Conservation (phyloP, 306 rosid species). For the Inga leiocalycina region DNA sequence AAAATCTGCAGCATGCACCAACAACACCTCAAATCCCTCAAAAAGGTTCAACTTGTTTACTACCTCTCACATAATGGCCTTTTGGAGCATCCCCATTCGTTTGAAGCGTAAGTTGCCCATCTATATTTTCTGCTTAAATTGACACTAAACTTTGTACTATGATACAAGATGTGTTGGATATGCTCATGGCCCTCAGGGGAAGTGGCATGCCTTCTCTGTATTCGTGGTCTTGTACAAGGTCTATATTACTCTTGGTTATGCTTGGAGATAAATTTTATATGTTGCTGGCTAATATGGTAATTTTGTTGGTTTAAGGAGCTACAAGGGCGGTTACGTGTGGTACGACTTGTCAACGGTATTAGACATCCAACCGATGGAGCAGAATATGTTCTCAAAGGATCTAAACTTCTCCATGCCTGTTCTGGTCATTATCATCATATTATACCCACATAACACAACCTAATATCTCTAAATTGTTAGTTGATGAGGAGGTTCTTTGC, state of each 20-base stretch:
- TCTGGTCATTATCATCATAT: constrained; percentile 36
- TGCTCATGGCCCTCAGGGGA: constrained; percentile 72
- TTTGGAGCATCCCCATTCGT: constrained; percentile 66
- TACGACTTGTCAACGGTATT: constrained; percentile 65
- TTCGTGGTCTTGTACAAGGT: constrained; percentile 51
- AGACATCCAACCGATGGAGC: constrained; percentile 74
- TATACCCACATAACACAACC: not conserved
- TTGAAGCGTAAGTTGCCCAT: constrained; percentile 47
- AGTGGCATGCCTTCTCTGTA: constrained; percentile 73
- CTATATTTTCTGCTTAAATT: not conserved
- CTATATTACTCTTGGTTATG: not conserved
- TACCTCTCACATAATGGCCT: constrained; percentile 4
- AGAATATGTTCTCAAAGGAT: constrained; percentile 83
- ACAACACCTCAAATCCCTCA: constrained; percentile 46
- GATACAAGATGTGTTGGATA: constrained; percentile 63
- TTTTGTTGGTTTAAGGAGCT: constrained; percentile 50
- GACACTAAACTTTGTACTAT: not conserved
- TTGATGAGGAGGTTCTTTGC: not conserved
- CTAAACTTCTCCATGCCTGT: constrained; percentile 62
- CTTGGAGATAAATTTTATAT: not conserved
- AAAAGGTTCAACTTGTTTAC: constrained; percentile 23
- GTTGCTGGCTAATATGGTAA: not conserved
- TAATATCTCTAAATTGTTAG: not conserved
- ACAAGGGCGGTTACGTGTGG: constrained; percentile 87
- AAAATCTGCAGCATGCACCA: constrained; percentile 47